Evolutionary conservation across 2,329 filamentous ascomycete genomes (phyloP), one percentile per base, ranked within the genome.

Genomic region (Fusarium sp.): DNA sequence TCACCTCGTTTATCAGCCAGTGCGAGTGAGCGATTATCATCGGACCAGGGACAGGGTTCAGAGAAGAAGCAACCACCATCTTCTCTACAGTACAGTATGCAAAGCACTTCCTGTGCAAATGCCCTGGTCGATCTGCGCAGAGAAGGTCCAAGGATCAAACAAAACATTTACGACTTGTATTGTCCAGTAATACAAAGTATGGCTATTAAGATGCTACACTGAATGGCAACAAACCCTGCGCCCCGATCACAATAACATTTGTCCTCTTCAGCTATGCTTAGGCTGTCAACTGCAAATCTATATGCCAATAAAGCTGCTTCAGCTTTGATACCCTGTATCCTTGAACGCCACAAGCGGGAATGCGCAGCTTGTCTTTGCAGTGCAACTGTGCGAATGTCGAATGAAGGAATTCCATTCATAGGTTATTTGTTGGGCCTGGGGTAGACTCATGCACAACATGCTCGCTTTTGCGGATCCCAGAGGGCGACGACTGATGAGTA

Each of bases 391-490:
- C 18, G 34, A 27, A 16, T 27, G 40, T 46, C 46, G 16, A 42
- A 70, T 42, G 43, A 55, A 45, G 32, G 42, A 59, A 56, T 43
- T 37, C 23, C 34, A 56, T 59, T 55, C 45, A 63, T 68, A 59
- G 64, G 59, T 41, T 68, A 30, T 55, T 55, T 70, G 47, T 68
- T 68, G 59, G 68, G 55, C 16, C 63, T 55, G 51, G 51, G 63
- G 59, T 61, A 60, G 47, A 48, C 59, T 70, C 59, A 71, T 70
- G 68, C 68, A 70, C 68, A 69, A 65, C 68, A 70, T 70, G 68
- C 55, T 68, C 63, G 68, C 68, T 64, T 66, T 65, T 71, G 68
- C 68, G 68, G 63, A 71, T 51, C 67, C 50, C 30, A 51, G 27
- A 69, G 27, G 34, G 46, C 37, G 67, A 63, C 51, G 40, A 47